A percentile compares a stretch with the other conserved stretches of the same genome.
Evolutionary conservation across 2,329 filamentous ascomycete species (phyloP).

Genomic region (Corniculantispora saksenae): DNA sequence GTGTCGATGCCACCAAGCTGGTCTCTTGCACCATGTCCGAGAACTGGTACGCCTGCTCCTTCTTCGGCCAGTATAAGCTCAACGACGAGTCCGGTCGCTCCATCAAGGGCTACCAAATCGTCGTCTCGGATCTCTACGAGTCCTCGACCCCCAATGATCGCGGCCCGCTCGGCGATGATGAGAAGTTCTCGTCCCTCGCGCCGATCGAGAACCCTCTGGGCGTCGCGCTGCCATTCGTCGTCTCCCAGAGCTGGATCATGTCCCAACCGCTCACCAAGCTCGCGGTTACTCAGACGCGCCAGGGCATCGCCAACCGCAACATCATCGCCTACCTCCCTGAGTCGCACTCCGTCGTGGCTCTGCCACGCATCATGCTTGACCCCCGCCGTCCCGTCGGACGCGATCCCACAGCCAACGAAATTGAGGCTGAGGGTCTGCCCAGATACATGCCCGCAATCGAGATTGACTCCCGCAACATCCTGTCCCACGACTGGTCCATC

Average conservation of each 20-base stretch:
- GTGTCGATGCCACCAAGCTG: conserved; percentile 72
- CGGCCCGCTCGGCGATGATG: conserved; percentile 68
- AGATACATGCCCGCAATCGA: conserved; percentile 77
- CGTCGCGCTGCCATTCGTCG: conserved; percentile 68
- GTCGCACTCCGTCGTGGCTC: conserved; percentile 72
- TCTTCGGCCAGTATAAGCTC: conserved; percentile 64
- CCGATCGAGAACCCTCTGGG: conserved; percentile 59
- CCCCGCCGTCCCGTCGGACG: conserved; percentile 83
- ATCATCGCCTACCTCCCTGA: conserved; percentile 77
- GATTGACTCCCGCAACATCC: conserved; percentile 76
- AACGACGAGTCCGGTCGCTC: conserved; percentile 53
- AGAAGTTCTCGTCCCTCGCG: conserved; percentile 77
- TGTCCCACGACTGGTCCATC: conserved; percentile 83
- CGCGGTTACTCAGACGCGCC: conserved; percentile 82
- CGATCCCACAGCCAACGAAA: conserved; percentile 76
- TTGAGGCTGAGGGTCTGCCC: conserved; percentile 75
- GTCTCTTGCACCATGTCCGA: conserved; percentile 81
- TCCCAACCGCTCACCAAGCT: conserved; percentile 77
- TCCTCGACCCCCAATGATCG: conserved; percentile 81
- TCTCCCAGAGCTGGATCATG: conserved; percentile 80
- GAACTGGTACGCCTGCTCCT: conserved; percentile 93
- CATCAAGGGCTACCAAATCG: conserved; percentile 82
- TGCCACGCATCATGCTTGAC: conserved; percentile 79
- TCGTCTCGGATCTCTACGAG: conserved; percentile 88
- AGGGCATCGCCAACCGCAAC: conserved; percentile 85